Percentiles rank a stretch among this genome's conserved stretches.
These are phyloP conservation scores for Trichoderma polysporum DNA, from an alignment of 2,329 filamentous ascomycete genomes.

Conservation along the genomic window DNA sequence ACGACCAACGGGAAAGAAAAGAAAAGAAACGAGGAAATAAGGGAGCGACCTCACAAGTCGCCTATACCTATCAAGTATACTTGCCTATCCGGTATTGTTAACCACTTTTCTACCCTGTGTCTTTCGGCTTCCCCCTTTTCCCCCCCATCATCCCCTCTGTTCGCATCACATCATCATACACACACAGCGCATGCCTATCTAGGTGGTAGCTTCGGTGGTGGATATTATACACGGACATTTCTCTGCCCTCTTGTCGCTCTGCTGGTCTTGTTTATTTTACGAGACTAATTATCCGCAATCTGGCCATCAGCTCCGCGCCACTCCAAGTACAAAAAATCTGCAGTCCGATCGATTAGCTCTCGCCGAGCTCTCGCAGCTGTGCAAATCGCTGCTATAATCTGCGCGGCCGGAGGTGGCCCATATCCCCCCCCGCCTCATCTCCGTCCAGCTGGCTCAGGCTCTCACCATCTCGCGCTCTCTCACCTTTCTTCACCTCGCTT, in stretches of 20 bases:
- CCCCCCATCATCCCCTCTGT: background rate
- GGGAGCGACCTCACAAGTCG: background rate
- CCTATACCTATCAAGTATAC: background rate
- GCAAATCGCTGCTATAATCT: background rate
- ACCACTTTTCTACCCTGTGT: background rate
- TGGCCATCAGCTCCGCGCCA: slow-evolving; percentile 8
- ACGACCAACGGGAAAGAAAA: background rate
- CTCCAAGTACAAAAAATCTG: background rate
- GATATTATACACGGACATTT: background rate
- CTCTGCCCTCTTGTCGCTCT: background rate
- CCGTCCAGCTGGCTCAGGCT: slow-evolving; percentile 7
- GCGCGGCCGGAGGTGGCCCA: slow-evolving; percentile 14
- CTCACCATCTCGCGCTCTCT: slow-evolving; percentile 14
- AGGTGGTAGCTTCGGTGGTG: background rate
- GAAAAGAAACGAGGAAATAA: background rate
- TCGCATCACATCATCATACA: slow-evolving; percentile 1
- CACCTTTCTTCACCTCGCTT: slow-evolving; percentile 19
- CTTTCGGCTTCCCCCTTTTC: background rate
- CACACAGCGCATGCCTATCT: background rate
- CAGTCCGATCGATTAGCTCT: slow-evolving; percentile 15
- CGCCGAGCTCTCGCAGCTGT: background rate
- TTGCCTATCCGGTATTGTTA: background rate
- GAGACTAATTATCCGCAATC: slow-evolving; percentile 15
- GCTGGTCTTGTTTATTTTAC: background rate
- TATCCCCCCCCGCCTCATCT: slow-evolving; percentile 7